Base-by-base conservation (phyloP, 179 eudicot species). In the Spinacia oleracea region DNA sequence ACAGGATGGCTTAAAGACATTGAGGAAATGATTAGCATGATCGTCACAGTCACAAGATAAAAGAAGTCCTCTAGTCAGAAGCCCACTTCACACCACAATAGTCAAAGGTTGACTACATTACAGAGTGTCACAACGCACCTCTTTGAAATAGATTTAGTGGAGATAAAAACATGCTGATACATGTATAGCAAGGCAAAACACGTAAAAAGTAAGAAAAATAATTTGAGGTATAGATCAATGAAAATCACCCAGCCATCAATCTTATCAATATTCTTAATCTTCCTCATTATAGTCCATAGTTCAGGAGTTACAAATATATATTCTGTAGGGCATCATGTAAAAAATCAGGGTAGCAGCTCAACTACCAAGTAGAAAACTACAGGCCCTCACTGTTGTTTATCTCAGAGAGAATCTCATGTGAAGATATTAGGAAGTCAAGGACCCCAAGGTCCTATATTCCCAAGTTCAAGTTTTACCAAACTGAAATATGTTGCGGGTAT, bases 11-110 rank as follows among this genome's bases (percentile, higher is more conserved):
- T 42, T 18, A 65, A 45, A 38, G 18, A 68, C 27, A 23, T 32
- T 35, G 53, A 66, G 48, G 27, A 45, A 48, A 63, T 38, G 21
- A n/a, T 34, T n/a, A 40, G 31, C 62, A 53, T 8, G 12, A 65
- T 50, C 73, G 68, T 55, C 50, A 66, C 73, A 38, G 8, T 15
- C 21, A 70, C 73, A 81, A 59, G 38, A 23, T 72, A 21, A 56
- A n/a, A 32, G 31, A 15, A 68, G 2, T 25, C 11, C 35, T 8
- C 18, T 46, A 75, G 12, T 14, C 62, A 76, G 6, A 32, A 10
- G 16, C 56, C n/a, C 75, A 27, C 66, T 59, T 9, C 42, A 29
- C 56, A 40, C 34, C 42, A 40, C 38, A 8, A 25, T 21, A 25
- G 23, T 4, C 6, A 58, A 59, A 29, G 70, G 21, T 18, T 75